Percentiles rank a stretch among this genome's conserved stretches.
These are phyloP conservation scores for Pythium aristosporum DNA, from an alignment of 352 stramenopile species.

Conservation along the genomic window DNA sequence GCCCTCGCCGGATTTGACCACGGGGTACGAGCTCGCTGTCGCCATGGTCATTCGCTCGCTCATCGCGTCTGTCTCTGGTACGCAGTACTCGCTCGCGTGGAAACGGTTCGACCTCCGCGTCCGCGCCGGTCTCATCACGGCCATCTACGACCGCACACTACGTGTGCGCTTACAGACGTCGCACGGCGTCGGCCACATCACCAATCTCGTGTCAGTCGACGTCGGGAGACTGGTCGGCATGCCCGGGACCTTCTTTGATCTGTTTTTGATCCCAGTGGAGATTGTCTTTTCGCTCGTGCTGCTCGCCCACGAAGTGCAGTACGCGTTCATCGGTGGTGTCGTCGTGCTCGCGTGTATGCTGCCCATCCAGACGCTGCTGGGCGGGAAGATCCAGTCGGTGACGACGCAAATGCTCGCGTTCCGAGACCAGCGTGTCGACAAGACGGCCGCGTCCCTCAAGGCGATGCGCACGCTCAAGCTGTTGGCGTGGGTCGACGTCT, in stretches of 20 bases:
- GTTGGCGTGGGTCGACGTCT: conserved; percentile 57
- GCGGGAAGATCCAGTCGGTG: conserved; percentile 71
- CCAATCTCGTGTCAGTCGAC: conserved; percentile 80
- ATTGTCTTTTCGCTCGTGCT: conserved; percentile 74
- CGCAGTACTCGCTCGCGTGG: conserved; percentile 80
- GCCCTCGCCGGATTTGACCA: conserved; percentile 33
- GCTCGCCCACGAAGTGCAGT: conserved; percentile 75
- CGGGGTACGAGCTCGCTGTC: conserved; percentile 57
- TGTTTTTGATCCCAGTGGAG: conserved; percentile 74
- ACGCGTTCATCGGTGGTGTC: conserved; percentile 82
- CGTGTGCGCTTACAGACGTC: conserved; percentile 33
- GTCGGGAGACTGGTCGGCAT: conserved; percentile 71
- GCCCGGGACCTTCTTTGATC: conserved; percentile 71
- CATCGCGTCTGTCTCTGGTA: conserved; percentile 57
- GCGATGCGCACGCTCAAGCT: conserved; percentile 82
- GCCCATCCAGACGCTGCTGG: conserved; percentile 78
- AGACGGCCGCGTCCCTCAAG: conserved; percentile 64
- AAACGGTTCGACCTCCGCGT: conserved; percentile 76
- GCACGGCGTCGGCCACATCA: conserved; percentile 60
- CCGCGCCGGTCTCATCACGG: conserved; percentile 60
- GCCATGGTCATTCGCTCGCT: conserved; percentile 57
- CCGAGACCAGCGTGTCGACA: conserved; percentile 77
- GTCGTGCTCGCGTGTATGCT: conserved; percentile 80
- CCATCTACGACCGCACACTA: conserved; percentile 68
- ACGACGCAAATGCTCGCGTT: conserved; percentile 72